Conservation (phyloP, 176 grass and related monocot genomes). For the Carex myosuroides region DNA sequence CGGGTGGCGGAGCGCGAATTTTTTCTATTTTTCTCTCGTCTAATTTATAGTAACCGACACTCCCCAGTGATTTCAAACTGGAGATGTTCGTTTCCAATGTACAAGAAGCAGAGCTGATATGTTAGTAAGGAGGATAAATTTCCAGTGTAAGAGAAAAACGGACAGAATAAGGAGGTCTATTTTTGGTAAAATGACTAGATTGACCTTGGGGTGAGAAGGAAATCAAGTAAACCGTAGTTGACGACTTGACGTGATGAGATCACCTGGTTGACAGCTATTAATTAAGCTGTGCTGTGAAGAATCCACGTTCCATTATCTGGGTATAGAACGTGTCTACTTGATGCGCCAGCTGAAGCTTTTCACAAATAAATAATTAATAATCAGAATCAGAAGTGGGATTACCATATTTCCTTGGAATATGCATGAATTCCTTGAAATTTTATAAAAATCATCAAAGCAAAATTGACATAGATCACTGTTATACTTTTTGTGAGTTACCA, state of each 20-base stretch:
- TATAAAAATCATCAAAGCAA: too few relatives aligned
- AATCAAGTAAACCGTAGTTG: background rate
- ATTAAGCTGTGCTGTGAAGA: background rate
- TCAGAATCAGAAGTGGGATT: too few relatives aligned
- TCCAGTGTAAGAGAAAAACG: background rate
- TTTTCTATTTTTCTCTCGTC: constrained; percentile 25
- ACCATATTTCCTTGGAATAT: too few relatives aligned
- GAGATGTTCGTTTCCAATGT: background rate
- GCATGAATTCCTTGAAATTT: too few relatives aligned
- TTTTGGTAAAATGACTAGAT: background rate
- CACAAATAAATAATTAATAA: background rate
- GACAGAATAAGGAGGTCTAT: background rate
- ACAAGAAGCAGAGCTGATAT: background rate
- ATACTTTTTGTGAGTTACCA: too few relatives aligned
- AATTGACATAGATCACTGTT: too few relatives aligned
- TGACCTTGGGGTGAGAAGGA: background rate
- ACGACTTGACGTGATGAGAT: constrained; percentile 4
- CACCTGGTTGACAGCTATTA: background rate
- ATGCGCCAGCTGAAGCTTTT: background rate
- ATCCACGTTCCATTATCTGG: background rate
- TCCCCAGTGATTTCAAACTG: background rate
- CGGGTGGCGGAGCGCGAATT: constrained; percentile 65
- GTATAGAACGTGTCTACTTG: background rate
- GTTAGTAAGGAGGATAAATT: background rate
- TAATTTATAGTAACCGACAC: background rate